Evolutionary conservation across 169 alveolate genomes (phyloP).

Genomic region (Ichthyophthirius multifiliis): DNA sequence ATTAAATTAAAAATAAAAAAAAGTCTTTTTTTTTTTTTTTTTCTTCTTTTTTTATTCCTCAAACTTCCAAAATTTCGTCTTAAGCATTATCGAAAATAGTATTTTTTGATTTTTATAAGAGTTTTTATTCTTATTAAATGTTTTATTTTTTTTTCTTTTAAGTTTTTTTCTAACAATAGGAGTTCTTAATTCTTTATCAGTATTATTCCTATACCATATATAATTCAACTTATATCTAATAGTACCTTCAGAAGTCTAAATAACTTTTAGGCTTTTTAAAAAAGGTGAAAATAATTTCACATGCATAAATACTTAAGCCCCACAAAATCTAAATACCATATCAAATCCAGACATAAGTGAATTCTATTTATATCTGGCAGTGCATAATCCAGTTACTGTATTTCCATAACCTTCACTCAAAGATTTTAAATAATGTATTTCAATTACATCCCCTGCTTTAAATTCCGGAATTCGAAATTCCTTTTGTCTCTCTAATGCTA

Average conservation of each 20-base stretch:
- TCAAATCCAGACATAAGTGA: constrained; percentile 36
- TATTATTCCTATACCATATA: constrained; percentile 16
- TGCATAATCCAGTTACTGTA: constrained; percentile 40
- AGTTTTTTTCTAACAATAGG: neutral
- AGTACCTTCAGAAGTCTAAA: constrained; percentile 16
- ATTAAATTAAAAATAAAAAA: too few species aligned
- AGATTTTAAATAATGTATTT: constrained; percentile 27
- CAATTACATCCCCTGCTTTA: constrained; percentile 50
- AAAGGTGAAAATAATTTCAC: constrained; percentile 42
- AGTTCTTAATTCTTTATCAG: neutral
- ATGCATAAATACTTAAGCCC: constrained; percentile 31
- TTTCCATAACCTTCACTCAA: constrained; percentile 25
- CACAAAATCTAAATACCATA: constrained; percentile 29
- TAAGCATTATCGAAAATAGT: neutral
- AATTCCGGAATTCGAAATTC: constrained; percentile 28
- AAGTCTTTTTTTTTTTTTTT: too few species aligned
- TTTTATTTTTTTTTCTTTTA: neutral
- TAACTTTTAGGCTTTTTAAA: constrained; percentile 24
- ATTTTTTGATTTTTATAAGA: neutral
- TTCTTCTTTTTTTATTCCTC: too few species aligned
- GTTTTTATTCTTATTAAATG: neutral
- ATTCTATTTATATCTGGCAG: constrained; percentile 28
- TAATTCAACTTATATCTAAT: constrained; percentile 23
- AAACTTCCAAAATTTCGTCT: too few species aligned
- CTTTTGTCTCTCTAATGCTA: constrained; percentile 9